Evolutionary conservation across 257 asterid genomes (phyloP), one percentile per base, ranked within the genome.

Genomic region (Nicotiana otophora): DNA sequence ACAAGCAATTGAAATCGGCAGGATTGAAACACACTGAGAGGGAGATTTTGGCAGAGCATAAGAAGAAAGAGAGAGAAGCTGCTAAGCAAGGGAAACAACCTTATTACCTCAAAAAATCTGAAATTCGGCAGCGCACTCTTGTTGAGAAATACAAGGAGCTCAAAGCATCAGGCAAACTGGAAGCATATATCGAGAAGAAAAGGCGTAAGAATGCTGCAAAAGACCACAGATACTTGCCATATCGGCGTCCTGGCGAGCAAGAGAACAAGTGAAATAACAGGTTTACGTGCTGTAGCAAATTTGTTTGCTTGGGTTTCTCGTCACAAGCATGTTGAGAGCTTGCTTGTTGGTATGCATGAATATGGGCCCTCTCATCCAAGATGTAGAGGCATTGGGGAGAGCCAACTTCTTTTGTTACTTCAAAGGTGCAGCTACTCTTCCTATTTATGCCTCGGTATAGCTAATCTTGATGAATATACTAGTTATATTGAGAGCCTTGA

Each of bases 61-160:
- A 91, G 97, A 92, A 90, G 92, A 96, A 93, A 90, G 97, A 94
- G 91, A 91, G 97, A 90, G 97, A 88, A 87, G 98, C 99, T 55
- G 98, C 97, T 80, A 91, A 91, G 92, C 89, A 91, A 86, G 99
- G 99, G 88, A 96, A 96, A 88, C 88, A 81, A 48, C 99, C 99
- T 66, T 96, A 88, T 80, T 93, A 93, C 83, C 91, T 94, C 77
- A 96, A 88, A 87, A 86, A 93, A 87, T 94, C 98, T 63, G 99
- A 94, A 69, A 83, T 92, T 76, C 87, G 89, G 87, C 89, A 91
- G 90, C 94, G 86, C 84, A 89, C 88, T 87, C 94, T 87, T 77
- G 78, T 88, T 17, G 96, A 92, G 89, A 93, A 94, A 83, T 96
- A 81, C 89, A 85, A 93, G 75, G 95, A 93, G 86, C 98, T 94